Evolutionary conservation across 2,329 filamentous ascomycete species (phyloP), one percentile per base, ranked within the genome.

Genomic region (Colletotrichum noveboracense): DNA sequence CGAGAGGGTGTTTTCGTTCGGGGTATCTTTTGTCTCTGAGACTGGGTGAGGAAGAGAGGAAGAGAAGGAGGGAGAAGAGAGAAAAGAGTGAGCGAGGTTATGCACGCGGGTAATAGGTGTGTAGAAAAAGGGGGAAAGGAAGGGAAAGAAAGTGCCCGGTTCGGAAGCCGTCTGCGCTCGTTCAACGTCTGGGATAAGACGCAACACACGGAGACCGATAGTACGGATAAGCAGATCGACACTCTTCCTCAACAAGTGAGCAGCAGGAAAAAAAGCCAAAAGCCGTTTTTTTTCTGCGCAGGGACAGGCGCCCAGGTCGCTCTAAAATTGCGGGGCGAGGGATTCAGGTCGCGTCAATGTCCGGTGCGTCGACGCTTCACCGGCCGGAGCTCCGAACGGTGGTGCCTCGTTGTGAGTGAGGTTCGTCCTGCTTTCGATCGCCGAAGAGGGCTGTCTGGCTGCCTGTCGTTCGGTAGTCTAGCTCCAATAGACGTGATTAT

Each of bases 371-470:
- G 58, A 28, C 52, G 21, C 52, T 26, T 32, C 58, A 75, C 62
- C 69, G 73, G 73, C 69, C 73, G 73, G 73, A 75, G 32, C 62
- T 75, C 73, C 73, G 73, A 72, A 61, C 18, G 26, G 28, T 61
- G 28, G 28, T 28, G 13, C 36, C 36, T 43, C 34, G 34, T 43
- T 43, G 16, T 43, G 36, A 38, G 36, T 38, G 36, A 43, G 36
- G 16, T 43, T 43, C 38, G 38, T 48, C 18, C 38, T 48, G 38
- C 38, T 48, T n/a, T 48, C 38, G 38, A 48, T 48, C 38, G 38
- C 38, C 38, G 38, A 48, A 48, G 38, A n/a, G 38, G 38, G 38
- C 38, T 48, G 38, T 48, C 38, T 48, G 38, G 5, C 38, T 48
- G 18, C 2, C 38, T n/a, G 38, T n/a, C 18, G 38, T 48, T 48